These are phyloP conservation scores for Populus nigra DNA, from an alignment of 345 rosid genomes.

Conservation along the genomic window DNA sequence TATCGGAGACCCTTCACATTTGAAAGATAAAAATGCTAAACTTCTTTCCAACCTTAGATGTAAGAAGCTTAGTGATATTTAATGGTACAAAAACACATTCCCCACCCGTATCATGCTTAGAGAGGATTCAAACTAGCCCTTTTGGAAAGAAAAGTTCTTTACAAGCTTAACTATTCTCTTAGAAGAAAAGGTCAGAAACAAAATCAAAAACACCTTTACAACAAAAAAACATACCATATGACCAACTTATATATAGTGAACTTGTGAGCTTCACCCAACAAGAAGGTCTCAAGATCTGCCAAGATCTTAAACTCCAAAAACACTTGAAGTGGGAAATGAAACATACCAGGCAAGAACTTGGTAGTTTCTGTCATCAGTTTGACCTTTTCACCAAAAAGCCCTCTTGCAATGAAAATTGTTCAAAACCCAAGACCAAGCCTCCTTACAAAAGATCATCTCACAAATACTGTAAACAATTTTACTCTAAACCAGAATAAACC, in stretches of 20 bases:
- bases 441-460: neutral
- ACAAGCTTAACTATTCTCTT: no score
- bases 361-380: neutral
- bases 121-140: no score
- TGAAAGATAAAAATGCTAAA: neutral
- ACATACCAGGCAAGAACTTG: neutral
- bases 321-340: no score
- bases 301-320: no score
- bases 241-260: neutral
- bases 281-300: no score
- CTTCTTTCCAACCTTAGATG: neutral
- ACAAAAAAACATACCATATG: neutral
- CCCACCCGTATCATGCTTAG: no score
- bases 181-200: no score
- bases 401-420: no score
- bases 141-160: no score
- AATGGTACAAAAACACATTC: neutral
- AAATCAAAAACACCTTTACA: no score
- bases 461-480: no score
- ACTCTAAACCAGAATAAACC: neutral
- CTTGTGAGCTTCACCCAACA: neutral
- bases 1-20: neutral
- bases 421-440: neutral
- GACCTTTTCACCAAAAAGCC: no score
- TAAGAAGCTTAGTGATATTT: neutral